Conservation (phyloP, 495 filamentous ascomycete species). For the Penicillium macrosclerotiorum region DNA sequence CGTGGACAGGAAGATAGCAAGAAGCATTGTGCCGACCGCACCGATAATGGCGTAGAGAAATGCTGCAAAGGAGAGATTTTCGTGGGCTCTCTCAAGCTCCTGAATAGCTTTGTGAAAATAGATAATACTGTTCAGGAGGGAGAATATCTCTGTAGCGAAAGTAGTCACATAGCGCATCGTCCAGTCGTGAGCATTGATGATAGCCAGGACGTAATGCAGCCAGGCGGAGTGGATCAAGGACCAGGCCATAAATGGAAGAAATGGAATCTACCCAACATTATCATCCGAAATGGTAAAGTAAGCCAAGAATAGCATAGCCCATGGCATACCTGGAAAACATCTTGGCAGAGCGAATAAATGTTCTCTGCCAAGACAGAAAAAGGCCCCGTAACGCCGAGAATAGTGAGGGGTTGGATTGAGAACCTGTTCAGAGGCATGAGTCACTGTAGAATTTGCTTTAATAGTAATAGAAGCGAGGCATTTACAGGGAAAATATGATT, state of each 20-base stretch:
- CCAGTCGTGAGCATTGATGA: conserved; percentile 74
- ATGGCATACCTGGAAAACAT: conserved; percentile 53
- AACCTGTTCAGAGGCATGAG: conserved; percentile 37
- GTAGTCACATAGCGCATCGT: conserved; percentile 76
- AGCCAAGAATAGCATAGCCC: not conserved
- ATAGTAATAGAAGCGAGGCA: too few relatives aligned
- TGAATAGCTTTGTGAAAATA: conserved; percentile 75
- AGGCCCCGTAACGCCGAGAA: conserved; percentile 70
- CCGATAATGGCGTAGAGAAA: conserved; percentile 72
- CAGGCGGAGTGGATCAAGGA: conserved; percentile 67
- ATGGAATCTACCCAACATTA: conserved; percentile 49
- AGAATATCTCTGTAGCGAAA: conserved; percentile 70
- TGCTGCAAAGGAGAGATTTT: conserved; percentile 58
- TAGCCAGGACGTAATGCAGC: conserved; percentile 68
- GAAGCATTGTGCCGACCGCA: conserved; percentile 64
- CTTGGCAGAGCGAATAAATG: conserved; percentile 59
- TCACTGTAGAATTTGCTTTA: not conserved
- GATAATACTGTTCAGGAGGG: conserved; percentile 68
- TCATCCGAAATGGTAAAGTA: not conserved
- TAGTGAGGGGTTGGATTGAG: conserved; percentile 68
- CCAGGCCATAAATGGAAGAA: conserved; percentile 75
- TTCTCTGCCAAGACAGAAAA: conserved; percentile 72
- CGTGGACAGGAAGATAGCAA: conserved; percentile 63
- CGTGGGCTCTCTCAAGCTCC: conserved; percentile 62
- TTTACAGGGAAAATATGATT: conserved; percentile 63